phyloP scores from a whole-genome alignment of 164 flowering plant genomes.

The Macadamia integrifolia region DNA sequence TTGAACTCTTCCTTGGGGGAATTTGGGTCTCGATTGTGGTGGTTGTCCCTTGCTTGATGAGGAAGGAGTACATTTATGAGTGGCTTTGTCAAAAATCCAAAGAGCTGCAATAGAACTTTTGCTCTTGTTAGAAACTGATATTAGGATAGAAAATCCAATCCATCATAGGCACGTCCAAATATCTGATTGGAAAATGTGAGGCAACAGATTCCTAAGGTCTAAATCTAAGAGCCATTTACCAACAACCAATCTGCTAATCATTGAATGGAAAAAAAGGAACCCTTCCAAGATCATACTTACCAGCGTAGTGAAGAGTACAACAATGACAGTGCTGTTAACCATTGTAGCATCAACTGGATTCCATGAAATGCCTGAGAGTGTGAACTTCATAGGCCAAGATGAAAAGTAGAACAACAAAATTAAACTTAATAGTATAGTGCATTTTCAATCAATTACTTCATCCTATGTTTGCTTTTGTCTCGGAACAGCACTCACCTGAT shows the following conservation, averaged over 20 bases:
- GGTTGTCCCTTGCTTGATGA: constrained; percentile 8
- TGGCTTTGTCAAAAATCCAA: constrained; percentile 77
- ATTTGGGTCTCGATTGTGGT: constrained; percentile 19
- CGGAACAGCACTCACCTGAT: constrained; percentile 41
- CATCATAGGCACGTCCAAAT: too few species aligned
- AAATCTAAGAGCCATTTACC: too few species aligned
- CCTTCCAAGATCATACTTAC: constrained; percentile 24
- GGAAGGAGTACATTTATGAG: constrained; percentile 53
- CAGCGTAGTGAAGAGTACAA: constrained; percentile 82
- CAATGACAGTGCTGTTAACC: constrained; percentile 58
- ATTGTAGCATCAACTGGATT: constrained; percentile 63
- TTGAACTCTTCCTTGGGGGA: constrained; percentile 38
- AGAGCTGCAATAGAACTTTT: constrained; percentile 43
- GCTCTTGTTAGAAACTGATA: neutral
- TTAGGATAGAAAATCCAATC: neutral
- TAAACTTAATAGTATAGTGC: neutral
- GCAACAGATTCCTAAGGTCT: too few species aligned
- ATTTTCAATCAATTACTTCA: neutral
- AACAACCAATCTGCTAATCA: too few species aligned
- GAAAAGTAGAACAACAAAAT: neutral
- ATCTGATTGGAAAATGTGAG: too few species aligned
- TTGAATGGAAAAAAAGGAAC: too few species aligned
- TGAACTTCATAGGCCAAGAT: constrained; percentile 42
- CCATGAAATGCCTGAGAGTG: constrained; percentile 60
- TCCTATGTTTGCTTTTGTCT: too few species aligned